phyloP scores from a whole-genome alignment of 768 basidiomycete genomes.

The Boletus rubropictus region DNA sequence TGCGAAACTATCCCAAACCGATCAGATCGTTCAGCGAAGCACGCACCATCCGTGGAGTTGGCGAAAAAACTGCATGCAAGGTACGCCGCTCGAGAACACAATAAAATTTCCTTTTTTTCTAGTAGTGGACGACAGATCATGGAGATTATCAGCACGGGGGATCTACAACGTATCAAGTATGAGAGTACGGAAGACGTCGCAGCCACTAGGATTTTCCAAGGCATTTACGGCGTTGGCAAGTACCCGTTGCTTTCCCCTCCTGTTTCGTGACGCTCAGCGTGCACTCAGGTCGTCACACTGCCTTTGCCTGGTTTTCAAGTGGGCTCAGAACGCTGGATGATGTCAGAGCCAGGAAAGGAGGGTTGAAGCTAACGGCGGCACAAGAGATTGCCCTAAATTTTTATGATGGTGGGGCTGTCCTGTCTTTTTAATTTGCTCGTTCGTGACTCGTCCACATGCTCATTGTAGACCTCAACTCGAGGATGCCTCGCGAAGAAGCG shows the following conservation, averaged over 20 bases:
- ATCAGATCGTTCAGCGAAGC: constrained; percentile 60
- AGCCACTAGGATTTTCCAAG: constrained; percentile 55
- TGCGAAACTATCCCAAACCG: constrained; percentile 51
- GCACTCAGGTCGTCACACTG: constrained; percentile 52
- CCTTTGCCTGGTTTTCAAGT: constrained; percentile 65
- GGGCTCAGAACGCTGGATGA: constrained; percentile 82
- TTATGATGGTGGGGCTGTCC: constrained; percentile 54
- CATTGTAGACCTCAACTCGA: constrained; percentile 66
- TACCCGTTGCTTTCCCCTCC: constrained; percentile 1
- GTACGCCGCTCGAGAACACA: constrained; percentile 29
- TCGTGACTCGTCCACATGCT: not conserved
- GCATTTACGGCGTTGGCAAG: constrained; percentile 85
- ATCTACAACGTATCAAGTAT: constrained; percentile 59
- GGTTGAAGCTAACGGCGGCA: constrained; percentile 50
- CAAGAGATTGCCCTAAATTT: constrained; percentile 66
- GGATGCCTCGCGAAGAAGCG: constrained; percentile 84
- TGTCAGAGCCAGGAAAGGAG: constrained; percentile 51
- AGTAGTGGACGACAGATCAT: constrained; percentile 49
- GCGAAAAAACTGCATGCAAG: constrained; percentile 72
- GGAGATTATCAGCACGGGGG: constrained; percentile 74
- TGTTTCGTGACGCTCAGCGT: not conserved
- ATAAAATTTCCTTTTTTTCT: not conserved
- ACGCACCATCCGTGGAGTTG: constrained; percentile 52
- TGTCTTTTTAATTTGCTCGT: not conserved
- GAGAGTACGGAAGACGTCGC: constrained; percentile 62